phyloP scores from a whole-genome alignment of 805 yeast species.

The Metschnikowia borealis region DNA sequence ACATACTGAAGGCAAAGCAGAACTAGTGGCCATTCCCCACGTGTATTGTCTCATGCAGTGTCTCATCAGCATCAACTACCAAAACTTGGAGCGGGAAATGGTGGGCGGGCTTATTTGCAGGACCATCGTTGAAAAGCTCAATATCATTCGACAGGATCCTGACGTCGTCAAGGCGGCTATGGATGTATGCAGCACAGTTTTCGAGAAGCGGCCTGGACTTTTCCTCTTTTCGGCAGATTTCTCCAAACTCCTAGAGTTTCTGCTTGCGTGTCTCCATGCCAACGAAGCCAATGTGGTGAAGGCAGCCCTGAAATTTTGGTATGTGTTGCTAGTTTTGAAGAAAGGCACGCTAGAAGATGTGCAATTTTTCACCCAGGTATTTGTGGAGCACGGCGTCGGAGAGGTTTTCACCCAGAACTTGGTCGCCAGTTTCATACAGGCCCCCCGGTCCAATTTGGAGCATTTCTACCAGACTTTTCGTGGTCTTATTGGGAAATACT shows the following conservation, averaged over 20 bases:
- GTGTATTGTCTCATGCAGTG: constrained; percentile 45
- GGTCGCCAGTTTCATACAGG: constrained; percentile 33
- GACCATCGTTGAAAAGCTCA: constrained; percentile 34
- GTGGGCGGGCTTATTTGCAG: constrained; percentile 35
- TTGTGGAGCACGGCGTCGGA: constrained; percentile 20
- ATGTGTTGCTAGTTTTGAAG: constrained; percentile 41
- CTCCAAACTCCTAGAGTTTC: constrained; percentile 23
- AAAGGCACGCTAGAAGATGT: constrained; percentile 44
- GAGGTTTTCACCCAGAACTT: constrained; percentile 25
- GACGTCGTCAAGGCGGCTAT: constrained; percentile 53
- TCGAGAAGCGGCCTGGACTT: constrained; percentile 48
- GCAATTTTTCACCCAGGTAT: constrained; percentile 21
- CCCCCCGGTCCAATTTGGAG: constrained; percentile 59
- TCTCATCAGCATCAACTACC: constrained; percentile 36
- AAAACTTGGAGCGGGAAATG: constrained; percentile 24
- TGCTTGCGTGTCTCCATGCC: constrained; percentile 37
- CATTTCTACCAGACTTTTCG: constrained; percentile 51
- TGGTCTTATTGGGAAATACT: constrained; percentile 44
- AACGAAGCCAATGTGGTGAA: constrained; percentile 56
- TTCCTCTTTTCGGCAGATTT: constrained; percentile 34
- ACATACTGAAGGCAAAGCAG: constrained; percentile 5
- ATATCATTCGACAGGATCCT: constrained; percentile 47
- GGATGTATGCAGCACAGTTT: constrained; percentile 46
- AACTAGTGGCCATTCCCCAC: constrained; percentile 35
- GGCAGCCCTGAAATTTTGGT: constrained; percentile 56